phyloP scores from a whole-genome alignment of 495 filamentous ascomycete species.

The Penicillium verhagenii region DNA sequence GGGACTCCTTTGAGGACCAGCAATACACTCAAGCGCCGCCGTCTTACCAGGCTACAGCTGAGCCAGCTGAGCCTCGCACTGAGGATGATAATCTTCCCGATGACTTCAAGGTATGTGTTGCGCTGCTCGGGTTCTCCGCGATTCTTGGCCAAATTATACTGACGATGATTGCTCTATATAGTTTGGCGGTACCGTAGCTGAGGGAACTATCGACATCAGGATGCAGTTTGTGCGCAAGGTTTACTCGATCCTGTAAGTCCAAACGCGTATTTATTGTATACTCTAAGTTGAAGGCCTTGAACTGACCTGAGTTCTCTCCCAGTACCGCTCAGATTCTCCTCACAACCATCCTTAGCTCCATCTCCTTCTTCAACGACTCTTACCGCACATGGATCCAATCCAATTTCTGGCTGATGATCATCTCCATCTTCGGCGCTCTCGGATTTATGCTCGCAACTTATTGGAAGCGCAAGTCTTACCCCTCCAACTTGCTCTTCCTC shows the following conservation, averaged over 20 bases:
- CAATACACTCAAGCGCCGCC: conserved; percentile 83
- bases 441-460: conserved; percentile 83
- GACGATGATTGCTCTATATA: conserved; percentile 22
- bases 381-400: conserved; percentile 89
- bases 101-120: conserved; percentile 79
- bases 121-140: not conserved
- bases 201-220: conserved; percentile 90
- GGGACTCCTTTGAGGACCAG: conserved; percentile 66
- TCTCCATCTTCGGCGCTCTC: conserved; percentile 77
- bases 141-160: not conserved
- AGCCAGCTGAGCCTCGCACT: conserved; percentile 61
- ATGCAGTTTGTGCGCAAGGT: conserved; percentile 98
- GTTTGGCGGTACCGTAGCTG: conserved; percentile 88
- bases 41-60: conserved; percentile 53
- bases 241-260: conserved; percentile 72
- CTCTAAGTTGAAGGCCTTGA: not conserved
- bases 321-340: conserved; percentile 85
- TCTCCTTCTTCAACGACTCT: conserved; percentile 75
- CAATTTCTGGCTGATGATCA: conserved; percentile 80
- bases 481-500: conserved; percentile 90
- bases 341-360: conserved; percentile 74
- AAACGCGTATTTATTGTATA: not conserved
- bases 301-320: conserved; percentile 7
- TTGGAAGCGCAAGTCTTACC: conserved; percentile 98
- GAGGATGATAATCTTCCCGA: conserved; percentile 92